Percentiles rank a stretch among this genome's conserved stretches.
Evolutionary conservation across 495 filamentous ascomycete genomes (phyloP).

Genomic region (Collariella sp.): DNA sequence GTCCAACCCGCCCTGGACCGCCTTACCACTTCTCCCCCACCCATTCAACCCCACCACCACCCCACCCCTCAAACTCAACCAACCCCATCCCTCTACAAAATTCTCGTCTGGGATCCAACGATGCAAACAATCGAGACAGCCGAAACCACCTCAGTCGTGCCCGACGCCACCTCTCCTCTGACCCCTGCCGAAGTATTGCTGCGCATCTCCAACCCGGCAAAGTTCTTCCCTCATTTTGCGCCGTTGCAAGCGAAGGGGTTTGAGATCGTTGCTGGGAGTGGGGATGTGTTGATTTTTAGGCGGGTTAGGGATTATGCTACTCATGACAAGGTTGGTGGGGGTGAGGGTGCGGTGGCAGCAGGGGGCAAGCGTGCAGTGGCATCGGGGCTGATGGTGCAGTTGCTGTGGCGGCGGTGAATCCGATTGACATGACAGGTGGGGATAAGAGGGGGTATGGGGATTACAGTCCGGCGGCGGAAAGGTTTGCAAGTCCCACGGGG

Average conservation of each 20-base stretch:
- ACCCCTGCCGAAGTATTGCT: slow-evolving; percentile 55
- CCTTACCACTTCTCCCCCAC: too few relatives aligned
- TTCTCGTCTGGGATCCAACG: slow-evolving; percentile 64
- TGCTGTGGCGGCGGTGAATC: slow-evolving; percentile 32
- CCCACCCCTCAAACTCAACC: background rate
- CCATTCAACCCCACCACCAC: background rate
- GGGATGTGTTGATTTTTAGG: slow-evolving; percentile 64
- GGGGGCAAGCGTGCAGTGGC: background rate
- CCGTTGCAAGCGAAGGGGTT: slow-evolving; percentile 59
- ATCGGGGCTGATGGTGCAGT: too few relatives aligned
- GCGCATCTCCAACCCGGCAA: slow-evolving; percentile 59
- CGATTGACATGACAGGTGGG: slow-evolving; percentile 47
- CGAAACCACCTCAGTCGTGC: slow-evolving; percentile 52
- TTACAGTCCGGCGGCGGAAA: slow-evolving; percentile 36
- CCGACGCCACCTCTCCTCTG: slow-evolving; percentile 35
- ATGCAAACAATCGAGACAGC: slow-evolving; percentile 51
- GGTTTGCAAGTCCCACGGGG: slow-evolving; percentile 48
- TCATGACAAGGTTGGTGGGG: background rate
- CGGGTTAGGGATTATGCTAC: slow-evolving; percentile 39
- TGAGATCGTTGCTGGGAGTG: slow-evolving; percentile 61
- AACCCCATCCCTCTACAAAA: slow-evolving; percentile 49
- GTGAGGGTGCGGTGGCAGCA: background rate
- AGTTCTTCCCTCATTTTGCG: slow-evolving; percentile 62
- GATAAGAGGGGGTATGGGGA: slow-evolving; percentile 6
- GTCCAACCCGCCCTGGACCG: slow-evolving; percentile 33